Base-by-base conservation (phyloP, 768 basidiomycete genomes). In the Pisolithus sp. region DNA sequence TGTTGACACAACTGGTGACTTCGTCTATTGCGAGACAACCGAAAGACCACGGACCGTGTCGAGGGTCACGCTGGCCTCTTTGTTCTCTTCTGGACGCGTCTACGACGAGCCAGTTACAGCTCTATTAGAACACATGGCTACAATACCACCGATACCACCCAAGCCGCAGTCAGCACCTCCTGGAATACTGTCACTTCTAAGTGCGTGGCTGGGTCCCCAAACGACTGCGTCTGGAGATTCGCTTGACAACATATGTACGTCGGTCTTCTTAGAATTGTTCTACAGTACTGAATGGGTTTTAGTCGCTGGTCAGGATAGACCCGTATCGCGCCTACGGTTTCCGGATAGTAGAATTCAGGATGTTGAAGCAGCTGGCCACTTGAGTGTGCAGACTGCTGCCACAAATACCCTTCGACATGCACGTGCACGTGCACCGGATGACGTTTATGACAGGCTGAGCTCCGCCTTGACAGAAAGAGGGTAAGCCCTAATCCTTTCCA, bases 301-400 rank as follows among this genome's bases (percentile, higher is more conserved):
- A 86, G 86, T 88, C 50, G 86, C 80, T 9, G 85, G 85, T 1
- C 81, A 82, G 1, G 72, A 85, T 57, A 70, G 85, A 52, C 84
- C 83, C 7, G 63, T 78, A 18, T 54, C 56, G 42, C 51, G 46
- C 40, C 36, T 31, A 18, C 48, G 48, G 30, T 10, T 12, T 10
- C 30, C 37, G 46, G 41, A 47, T 40, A 23, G 38, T 39, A 31
- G 46, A 45, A 18, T 21, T 20, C 50, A 46, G 21, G 30, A 41
- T 24, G 30, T 9, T 42, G 28, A 50, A 38, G 9, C 46, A 23
- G 21, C 13, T 46, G 44, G 12, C 30, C 30, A 31, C 28, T 23
- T 5, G 12, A n/a, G n/a, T 67, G 23, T 26, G 23, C 40, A 17
- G 23, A 6, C 30, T 43, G 46, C 53, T 20, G 46, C 70, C 13